Conservation (phyloP, 1,139 yeast species). For the Suhomyces bribrorum region DNA sequence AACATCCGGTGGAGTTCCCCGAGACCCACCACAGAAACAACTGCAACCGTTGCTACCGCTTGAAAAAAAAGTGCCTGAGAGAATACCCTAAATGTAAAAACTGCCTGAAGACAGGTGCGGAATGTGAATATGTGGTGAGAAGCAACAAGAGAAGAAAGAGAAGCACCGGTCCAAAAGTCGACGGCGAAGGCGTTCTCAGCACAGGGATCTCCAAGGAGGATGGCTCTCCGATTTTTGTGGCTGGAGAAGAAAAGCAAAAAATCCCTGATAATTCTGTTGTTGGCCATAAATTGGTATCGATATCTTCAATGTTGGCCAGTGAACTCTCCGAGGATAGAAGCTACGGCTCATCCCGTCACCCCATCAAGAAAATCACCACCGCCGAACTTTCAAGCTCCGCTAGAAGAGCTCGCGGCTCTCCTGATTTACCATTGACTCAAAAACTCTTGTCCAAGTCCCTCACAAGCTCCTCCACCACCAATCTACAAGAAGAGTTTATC, state of each 20-base stretch:
- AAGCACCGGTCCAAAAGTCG: slow-evolving; percentile 3
- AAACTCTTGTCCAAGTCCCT: slow-evolving; percentile 11
- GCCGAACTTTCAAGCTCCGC: slow-evolving; percentile 13
- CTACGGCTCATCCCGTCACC: slow-evolving; percentile 5
- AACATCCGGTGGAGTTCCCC: slow-evolving; percentile 20
- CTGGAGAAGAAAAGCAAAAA: slow-evolving; percentile 1
- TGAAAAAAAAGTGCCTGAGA: slow-evolving; percentile 46
- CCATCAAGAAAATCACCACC: slow-evolving; percentile 10
- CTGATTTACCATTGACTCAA: slow-evolving; percentile 10
- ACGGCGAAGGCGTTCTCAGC: slow-evolving; percentile 8
- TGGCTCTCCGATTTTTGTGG: slow-evolving; percentile 8
- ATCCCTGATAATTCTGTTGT: slow-evolving; percentile 4
- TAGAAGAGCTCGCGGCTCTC: slow-evolving; percentile 10
- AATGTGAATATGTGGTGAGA: slow-evolving; percentile 41
- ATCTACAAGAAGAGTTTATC: slow-evolving; percentile 38
- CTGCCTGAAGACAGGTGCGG: slow-evolving; percentile 37
- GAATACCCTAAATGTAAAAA: slow-evolving; percentile 40
- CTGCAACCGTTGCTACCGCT: slow-evolving; percentile 45
- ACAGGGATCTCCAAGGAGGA: slow-evolving; percentile 5
- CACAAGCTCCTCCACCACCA: slow-evolving; percentile 12
- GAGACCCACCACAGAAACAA: slow-evolving; percentile 36
- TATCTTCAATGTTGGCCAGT: slow-evolving; percentile 16
- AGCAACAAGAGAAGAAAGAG: slow-evolving; percentile 28
- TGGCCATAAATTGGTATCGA: slow-evolving; percentile 16
- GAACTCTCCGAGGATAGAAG: slow-evolving; percentile 7